Conservation (phyloP, 2,329 filamentous ascomycete species). For the Pestalotiopsis sp. region DNA sequence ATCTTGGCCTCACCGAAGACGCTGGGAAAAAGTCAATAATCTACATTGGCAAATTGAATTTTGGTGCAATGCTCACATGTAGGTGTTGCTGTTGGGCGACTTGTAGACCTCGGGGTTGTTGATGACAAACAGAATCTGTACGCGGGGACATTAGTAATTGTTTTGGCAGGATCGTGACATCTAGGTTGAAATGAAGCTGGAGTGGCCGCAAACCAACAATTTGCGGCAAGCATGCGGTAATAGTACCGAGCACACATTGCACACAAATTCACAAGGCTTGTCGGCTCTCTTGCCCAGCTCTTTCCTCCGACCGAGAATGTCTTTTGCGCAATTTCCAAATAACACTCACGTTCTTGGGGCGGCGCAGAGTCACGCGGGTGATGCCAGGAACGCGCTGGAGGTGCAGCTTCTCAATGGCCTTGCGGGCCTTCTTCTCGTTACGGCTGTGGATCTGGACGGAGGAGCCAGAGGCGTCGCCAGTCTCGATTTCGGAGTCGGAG, state of each 20-base stretch:
- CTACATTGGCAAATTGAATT: neutral
- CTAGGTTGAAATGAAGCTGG: neutral
- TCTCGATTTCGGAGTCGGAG: conserved; percentile 79
- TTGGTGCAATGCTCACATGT: conserved; percentile 75
- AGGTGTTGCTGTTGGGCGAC: conserved; percentile 98
- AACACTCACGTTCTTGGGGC: conserved; percentile 94
- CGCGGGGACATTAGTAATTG: conserved; percentile 8
- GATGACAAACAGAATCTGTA: conserved; percentile 97
- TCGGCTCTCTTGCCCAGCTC: too few relatives aligned
- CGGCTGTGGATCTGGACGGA: conserved; percentile 93
- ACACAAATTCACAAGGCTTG: neutral
- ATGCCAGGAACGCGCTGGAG: conserved; percentile 96
- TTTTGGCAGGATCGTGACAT: conserved; percentile 18
- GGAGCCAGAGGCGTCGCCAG: conserved; percentile 75
- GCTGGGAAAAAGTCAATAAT: conserved; percentile 51
- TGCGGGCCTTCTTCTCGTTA: conserved; percentile 99
- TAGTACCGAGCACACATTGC: neutral
- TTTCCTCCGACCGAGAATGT: neutral
- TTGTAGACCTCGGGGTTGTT: conserved; percentile 99
- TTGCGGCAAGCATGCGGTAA: neutral
- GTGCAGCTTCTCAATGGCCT: conserved; percentile 98
- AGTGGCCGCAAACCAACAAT: neutral
- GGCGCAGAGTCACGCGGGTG: conserved; percentile 94
- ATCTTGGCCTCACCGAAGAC: conserved; percentile 99
- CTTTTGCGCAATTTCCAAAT: neutral